Percentiles rank a stretch among this genome's conserved stretches.
phyloP scores from a whole-genome alignment of 345 rosid species.

The Viola odorata region DNA sequence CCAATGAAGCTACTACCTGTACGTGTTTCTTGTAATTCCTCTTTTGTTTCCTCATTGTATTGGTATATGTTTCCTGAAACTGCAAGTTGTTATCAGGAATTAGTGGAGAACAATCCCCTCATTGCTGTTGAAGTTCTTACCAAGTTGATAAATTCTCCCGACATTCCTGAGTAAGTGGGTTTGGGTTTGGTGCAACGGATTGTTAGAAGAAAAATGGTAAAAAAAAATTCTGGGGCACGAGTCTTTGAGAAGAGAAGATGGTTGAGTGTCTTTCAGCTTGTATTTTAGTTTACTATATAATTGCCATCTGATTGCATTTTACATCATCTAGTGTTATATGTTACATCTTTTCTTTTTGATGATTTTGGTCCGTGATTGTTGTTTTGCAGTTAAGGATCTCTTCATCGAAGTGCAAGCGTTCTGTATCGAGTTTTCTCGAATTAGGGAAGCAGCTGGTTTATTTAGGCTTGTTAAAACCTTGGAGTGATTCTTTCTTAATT shows the following conservation, averaged over 20 bases:
- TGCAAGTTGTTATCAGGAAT: slow-evolving; percentile 53
- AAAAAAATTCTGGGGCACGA: too few relatives aligned
- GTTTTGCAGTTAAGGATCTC: slow-evolving; percentile 77
- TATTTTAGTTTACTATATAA: too few relatives aligned
- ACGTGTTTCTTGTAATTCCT: slow-evolving; percentile 26
- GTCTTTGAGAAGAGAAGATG: too few relatives aligned
- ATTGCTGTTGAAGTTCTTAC: slow-evolving; percentile 94
- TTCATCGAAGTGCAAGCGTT: slow-evolving; percentile 96
- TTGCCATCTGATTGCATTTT: not conserved
- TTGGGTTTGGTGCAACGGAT: slow-evolving; percentile 11
- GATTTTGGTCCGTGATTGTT: slow-evolving; percentile 6
- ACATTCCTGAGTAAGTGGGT: slow-evolving; percentile 85
- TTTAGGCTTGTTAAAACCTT: slow-evolving; percentile 76
- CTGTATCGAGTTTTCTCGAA: slow-evolving; percentile 90
- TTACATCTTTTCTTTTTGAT: too few relatives aligned
- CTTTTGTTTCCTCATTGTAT: not conserved
- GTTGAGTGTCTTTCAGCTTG: too few relatives aligned
- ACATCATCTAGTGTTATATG: too few relatives aligned
- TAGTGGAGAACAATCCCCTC: slow-evolving; percentile 91
- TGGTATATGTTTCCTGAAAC: slow-evolving; percentile 15
- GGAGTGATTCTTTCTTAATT: slow-evolving; percentile 30
- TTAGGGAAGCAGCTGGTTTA: slow-evolving; percentile 80
- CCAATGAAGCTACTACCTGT: slow-evolving; percentile 93
- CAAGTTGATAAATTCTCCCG: slow-evolving; percentile 77
- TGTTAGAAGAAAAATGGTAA: not conserved